phyloP scores from a whole-genome alignment of 805 yeast species.

The Yarrowia sp. region DNA sequence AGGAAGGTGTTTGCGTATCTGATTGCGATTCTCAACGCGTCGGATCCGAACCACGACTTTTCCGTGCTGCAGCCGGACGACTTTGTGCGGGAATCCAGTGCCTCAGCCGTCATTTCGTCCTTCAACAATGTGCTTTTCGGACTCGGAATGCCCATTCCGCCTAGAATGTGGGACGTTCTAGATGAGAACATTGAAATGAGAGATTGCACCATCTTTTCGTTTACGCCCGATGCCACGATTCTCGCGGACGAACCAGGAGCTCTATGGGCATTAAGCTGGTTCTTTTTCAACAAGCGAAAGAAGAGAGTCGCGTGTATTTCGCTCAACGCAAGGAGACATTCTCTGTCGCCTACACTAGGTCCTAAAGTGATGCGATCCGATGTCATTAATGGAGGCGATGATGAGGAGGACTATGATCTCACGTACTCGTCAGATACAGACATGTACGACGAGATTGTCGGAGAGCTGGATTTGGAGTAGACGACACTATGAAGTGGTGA shows the following conservation, averaged over 20 bases:
- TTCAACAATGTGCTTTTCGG: conserved; percentile 77
- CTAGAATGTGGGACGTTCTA: conserved; percentile 86
- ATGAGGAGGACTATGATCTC: conserved; percentile 48
- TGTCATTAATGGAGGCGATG: conserved; percentile 40
- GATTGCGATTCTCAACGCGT: conserved; percentile 84
- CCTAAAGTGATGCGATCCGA: conserved; percentile 33
- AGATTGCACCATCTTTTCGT: conserved; percentile 45
- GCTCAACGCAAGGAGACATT: conserved; percentile 53
- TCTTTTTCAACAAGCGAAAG: conserved; percentile 83
- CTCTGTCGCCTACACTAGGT: conserved; percentile 42
- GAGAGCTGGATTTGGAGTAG: conserved; percentile 43
- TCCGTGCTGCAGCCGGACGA: conserved; percentile 77
- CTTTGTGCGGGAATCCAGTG: conserved; percentile 51
- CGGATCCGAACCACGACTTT: conserved; percentile 96
- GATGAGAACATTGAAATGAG: conserved; percentile 78
- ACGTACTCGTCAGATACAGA: conserved; percentile 33
- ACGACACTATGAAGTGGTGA: too few species aligned
- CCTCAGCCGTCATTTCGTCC: conserved; percentile 50
- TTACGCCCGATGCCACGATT: conserved; percentile 53
- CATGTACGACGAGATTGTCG: conserved; percentile 43
- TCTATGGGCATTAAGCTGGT: conserved; percentile 82
- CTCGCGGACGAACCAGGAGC: conserved; percentile 62
- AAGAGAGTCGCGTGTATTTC: conserved; percentile 88
- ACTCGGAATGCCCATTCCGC: conserved; percentile 46
- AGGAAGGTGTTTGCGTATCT: conserved; percentile 87